Base-by-base conservation (phyloP, 306 rosid genomes). In the Glycine tomentella region DNA sequence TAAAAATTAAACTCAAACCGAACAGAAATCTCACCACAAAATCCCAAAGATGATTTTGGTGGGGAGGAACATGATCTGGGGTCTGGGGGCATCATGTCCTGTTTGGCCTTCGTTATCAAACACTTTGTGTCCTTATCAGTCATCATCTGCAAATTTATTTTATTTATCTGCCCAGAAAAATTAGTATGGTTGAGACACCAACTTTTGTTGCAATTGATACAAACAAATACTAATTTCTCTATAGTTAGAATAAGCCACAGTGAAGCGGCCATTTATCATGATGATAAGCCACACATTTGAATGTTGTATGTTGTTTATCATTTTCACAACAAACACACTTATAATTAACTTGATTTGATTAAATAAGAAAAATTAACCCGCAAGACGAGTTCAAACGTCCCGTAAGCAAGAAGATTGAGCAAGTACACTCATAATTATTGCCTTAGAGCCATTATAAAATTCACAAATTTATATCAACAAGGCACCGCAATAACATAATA, bases 41-140 rank as follows among this genome's bases (percentile, higher is more conserved):
- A 67, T 67, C 3, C 81, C 82, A 85, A 78, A 75, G 78, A 82
- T 86, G 75, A 87, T 88, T 88, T 73, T 78, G 85, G 86, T 80
- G 87, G 81, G 50, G 31, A 83, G 84, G 44, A 48, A 57, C 69
- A 67, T 57, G 50, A 44, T n/a, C 52, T 46, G 64, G 64, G 74
- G 81, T 77, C 53, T 77, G 79, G 44, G n/a, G 82, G 87, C 93
- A 90, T 87, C 88, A 89, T 92, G 91, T 88, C 76, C n/a, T 80
- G 42, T 69, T 33, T 64, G 88, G 58, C 82, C 87, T 87, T 88
- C 77, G 86, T 63, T 86, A 40, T 86, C 87, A 79, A 84, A 83
- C 55, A 67, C 97, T 92, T 92, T 91, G 91, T 92, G 97, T 92
- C 97, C 83, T 89, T 85, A 85, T 92, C 97, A 85, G 38, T 86